Conservation (phyloP, 495 filamentous ascomycete species). For the Achaetomiella virescens region DNA sequence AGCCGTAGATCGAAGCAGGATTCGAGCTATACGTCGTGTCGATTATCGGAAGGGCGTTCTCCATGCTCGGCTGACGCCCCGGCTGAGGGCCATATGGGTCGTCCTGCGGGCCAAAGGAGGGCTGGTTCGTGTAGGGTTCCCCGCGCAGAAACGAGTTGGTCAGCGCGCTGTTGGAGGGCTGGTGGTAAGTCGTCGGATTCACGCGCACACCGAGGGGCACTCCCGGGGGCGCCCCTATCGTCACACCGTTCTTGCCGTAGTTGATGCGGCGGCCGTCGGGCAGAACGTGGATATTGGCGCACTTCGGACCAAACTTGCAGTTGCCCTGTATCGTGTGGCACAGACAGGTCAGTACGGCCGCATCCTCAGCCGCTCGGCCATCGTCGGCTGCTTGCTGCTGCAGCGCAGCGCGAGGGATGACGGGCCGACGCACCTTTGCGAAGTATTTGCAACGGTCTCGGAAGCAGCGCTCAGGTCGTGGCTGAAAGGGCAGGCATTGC, state of each 20-base stretch:
- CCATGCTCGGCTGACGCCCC: constrained; percentile 41
- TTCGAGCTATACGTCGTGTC: constrained; percentile 75
- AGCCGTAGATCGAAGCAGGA: constrained; percentile 75
- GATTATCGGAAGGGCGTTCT: constrained; percentile 61
- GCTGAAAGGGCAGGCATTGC: constrained; percentile 90
- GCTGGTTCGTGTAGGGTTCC: constrained; percentile 43
- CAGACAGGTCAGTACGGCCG: constrained; percentile 30
- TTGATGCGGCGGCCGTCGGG: constrained; percentile 91
- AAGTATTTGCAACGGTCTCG: constrained; percentile 98
- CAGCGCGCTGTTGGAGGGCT: constrained; percentile 61
- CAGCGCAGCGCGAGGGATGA: not conserved
- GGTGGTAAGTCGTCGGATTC: constrained; percentile 51
- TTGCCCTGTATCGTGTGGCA: constrained; percentile 61
- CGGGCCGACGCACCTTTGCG: constrained; percentile 64
- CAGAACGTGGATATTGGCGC: constrained; percentile 90
- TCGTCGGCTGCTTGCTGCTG: not conserved
- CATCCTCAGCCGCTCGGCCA: constrained; percentile 5
- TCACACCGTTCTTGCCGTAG: constrained; percentile 51
- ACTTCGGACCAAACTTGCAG: constrained; percentile 98
- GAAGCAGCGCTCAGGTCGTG: constrained; percentile 76
- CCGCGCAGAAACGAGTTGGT: constrained; percentile 77
- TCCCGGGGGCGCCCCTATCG: constrained; percentile 37
- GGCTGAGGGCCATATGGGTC: constrained; percentile 39
- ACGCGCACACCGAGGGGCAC: constrained; percentile 66
- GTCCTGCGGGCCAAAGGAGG: constrained; percentile 38